Percentiles rank a stretch among this genome's conserved stretches.
phyloP scores from a whole-genome alignment of 805 yeast species.

The Ogataea henricii region DNA sequence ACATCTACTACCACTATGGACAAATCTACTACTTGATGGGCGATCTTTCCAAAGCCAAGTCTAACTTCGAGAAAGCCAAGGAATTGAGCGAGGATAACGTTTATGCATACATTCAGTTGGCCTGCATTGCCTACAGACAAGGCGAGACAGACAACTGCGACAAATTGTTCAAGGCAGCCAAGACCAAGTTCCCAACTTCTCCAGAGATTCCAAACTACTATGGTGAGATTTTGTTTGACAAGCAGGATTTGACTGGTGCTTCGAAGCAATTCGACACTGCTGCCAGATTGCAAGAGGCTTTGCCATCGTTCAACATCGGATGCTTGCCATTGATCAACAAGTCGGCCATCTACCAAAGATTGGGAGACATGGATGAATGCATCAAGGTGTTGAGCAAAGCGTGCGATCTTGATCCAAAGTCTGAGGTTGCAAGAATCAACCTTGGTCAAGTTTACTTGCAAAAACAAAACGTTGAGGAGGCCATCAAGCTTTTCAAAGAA shows the following conservation, averaged over 20 bases:
- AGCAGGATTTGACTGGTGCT: conserved; percentile 71
- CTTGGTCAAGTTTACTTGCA: conserved; percentile 90
- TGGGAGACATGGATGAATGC: conserved; percentile 57
- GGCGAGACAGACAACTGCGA: conserved; percentile 62
- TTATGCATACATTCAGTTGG: conserved; percentile 87
- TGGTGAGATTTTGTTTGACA: conserved; percentile 90
- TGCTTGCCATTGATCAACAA: conserved; percentile 88
- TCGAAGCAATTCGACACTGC: conserved; percentile 84
- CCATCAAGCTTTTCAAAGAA: conserved; percentile 78
- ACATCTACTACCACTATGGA: conserved; percentile 90
- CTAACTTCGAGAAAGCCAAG: conserved; percentile 74
- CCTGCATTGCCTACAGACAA: conserved; percentile 85
- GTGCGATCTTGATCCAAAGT: conserved; percentile 78
- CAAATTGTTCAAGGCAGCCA: conserved; percentile 64
- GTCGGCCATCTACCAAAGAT: conserved; percentile 70
- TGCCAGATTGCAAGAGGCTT: conserved; percentile 73
- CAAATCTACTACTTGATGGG: conserved; percentile 85
- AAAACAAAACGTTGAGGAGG: conserved; percentile 78
- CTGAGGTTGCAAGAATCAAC: conserved; percentile 87
- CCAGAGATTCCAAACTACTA: conserved; percentile 94
- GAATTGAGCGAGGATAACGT: conserved; percentile 73
- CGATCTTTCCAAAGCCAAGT: conserved; percentile 70
- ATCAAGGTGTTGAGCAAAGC: conserved; percentile 71
- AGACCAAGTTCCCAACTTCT: conserved; percentile 74
- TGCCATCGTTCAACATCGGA: conserved; percentile 74